Conservation (phyloP, 495 filamentous ascomycete genomes). For the Hyaloscypha variabilis region DNA sequence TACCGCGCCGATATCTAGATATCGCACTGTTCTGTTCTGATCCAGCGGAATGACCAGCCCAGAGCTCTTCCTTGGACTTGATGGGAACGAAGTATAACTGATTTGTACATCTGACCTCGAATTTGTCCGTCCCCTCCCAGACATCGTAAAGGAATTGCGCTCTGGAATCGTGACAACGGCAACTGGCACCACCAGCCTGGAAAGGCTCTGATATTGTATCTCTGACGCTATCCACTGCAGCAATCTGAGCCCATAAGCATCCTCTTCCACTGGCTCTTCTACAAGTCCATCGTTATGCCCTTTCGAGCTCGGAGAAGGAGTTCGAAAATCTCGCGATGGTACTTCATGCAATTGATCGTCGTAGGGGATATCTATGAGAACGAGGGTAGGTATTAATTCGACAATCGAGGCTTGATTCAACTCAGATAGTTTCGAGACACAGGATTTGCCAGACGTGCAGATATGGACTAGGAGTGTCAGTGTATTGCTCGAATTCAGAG, state of each 20-base stretch:
- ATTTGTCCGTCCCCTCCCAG: constrained; percentile 9
- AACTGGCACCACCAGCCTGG: constrained; percentile 76
- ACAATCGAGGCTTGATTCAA: constrained; percentile 64
- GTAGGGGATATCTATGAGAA: constrained; percentile 72
- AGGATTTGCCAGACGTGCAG: constrained; percentile 70
- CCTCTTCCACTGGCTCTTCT: constrained; percentile 41
- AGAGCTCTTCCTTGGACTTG: constrained; percentile 33
- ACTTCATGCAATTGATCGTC: constrained; percentile 47
- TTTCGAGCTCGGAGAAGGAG: constrained; percentile 46
- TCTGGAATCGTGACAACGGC: constrained; percentile 54
- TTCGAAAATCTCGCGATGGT: constrained; percentile 29
- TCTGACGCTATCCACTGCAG: constrained; percentile 70
- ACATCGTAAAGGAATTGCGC: constrained; percentile 1
- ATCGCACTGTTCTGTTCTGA: constrained; percentile 56
- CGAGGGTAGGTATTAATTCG: constrained; percentile 71
- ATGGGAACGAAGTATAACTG: constrained; percentile 34
- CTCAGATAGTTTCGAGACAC: constrained; percentile 68
- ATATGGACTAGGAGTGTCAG: constrained; percentile 61
- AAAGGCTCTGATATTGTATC: constrained; percentile 67
- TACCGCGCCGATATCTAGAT: constrained; percentile 80
- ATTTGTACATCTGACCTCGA: constrained; percentile 13
- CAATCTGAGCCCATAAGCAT: constrained; percentile 66
- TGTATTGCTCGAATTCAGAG: constrained; percentile 7
- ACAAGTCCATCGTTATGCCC: constrained; percentile 37
- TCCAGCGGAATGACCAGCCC: constrained; percentile 40